Percentiles rank a stretch among this genome's conserved stretches.
phyloP scores from a whole-genome alignment of 2,329 filamentous ascomycete species.

The Ceratocystiopsis brevicomis region DNA sequence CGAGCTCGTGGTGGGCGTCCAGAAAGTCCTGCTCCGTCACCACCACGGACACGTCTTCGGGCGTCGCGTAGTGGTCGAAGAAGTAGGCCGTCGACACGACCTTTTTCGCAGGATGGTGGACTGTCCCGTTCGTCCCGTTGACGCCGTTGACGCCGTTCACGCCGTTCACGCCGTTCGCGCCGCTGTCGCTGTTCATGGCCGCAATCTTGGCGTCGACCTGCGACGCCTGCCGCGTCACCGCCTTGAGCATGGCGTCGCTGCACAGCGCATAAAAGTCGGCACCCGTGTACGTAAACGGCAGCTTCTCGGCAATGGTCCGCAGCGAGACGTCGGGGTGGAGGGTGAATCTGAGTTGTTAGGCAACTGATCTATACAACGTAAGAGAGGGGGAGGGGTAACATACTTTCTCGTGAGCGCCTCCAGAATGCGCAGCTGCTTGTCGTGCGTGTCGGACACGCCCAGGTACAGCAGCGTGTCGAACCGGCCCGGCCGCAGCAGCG shows the following conservation, averaged over 20 bases:
- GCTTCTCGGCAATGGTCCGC: constrained; percentile 47
- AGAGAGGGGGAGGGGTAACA: constrained; percentile 17
- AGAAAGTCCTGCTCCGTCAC: constrained; percentile 81
- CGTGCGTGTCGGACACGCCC: constrained; percentile 87
- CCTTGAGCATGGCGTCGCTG: constrained; percentile 97
- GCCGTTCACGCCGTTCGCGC: constrained; percentile 17
- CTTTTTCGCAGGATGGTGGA: constrained; percentile 11
- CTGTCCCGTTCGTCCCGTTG: too few relatives aligned
- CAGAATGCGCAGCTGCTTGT: constrained; percentile 87
- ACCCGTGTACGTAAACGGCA: constrained; percentile 93
- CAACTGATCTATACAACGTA: neutral
- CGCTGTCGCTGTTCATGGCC: constrained; percentile 27
- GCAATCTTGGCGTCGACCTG: constrained; percentile 70
- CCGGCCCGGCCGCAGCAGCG: constrained; percentile 68
- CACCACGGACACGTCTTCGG: constrained; percentile 68
- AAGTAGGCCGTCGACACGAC: constrained; percentile 75
- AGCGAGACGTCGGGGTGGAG: constrained; percentile 66
- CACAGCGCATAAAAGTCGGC: constrained; percentile 95
- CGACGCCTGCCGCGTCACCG: constrained; percentile 75
- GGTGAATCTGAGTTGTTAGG: constrained; percentile 44
- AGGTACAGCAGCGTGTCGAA: constrained; percentile 99
- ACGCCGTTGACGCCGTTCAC: too few relatives aligned
- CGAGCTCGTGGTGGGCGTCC: constrained; percentile 61
- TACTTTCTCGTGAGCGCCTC: constrained; percentile 89
- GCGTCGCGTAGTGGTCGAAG: constrained; percentile 78